Evolutionary conservation across 345 rosid genomes (phyloP).

Genomic region (Ceriops decandra): DNA sequence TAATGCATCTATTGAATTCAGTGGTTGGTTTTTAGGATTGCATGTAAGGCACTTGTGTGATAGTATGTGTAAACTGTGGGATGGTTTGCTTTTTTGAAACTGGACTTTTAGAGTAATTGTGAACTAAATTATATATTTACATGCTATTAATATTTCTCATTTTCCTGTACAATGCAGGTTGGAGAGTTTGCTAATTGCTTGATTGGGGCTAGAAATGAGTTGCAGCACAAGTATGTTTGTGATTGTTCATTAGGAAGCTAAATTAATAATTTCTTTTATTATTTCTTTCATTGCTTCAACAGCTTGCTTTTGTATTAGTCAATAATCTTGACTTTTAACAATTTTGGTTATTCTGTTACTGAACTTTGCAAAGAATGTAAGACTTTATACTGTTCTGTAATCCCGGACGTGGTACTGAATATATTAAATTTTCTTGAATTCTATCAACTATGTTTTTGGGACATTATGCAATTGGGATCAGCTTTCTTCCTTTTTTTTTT

Average conservation of each 20-base stretch:
- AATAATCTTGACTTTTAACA: too few relatives aligned
- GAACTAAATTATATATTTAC: not conserved
- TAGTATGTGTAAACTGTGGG: not conserved
- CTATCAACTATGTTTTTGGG: too few relatives aligned
- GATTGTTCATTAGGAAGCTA: conserved; percentile 2
- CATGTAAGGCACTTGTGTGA: not conserved
- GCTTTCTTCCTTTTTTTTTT: too few relatives aligned
- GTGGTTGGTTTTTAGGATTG: too few relatives aligned
- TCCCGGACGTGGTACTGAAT: too few relatives aligned
- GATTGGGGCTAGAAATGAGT: conserved; percentile 67
- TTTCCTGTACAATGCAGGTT: conserved; percentile 46
- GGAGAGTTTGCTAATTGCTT: conserved; percentile 81
- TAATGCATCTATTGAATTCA: too few relatives aligned
- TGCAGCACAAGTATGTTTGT: conserved; percentile 73
- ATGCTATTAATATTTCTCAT: conserved; percentile 1
- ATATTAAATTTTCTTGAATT: too few relatives aligned
- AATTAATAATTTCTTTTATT: not conserved
- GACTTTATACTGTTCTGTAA: too few relatives aligned
- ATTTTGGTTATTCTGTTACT: too few relatives aligned
- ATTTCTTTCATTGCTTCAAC: not conserved
- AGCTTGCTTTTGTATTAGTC: too few relatives aligned
- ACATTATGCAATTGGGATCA: too few relatives aligned
- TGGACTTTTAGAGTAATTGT: not conserved
- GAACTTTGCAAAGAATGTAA: too few relatives aligned
- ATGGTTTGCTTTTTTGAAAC: not conserved